A percentile compares a stretch with the other conserved stretches of the same genome.
These are phyloP conservation scores for Coemansia sp. DNA, from an alignment of 192 early-diverging fungal genomes.

Conservation along the genomic window DNA sequence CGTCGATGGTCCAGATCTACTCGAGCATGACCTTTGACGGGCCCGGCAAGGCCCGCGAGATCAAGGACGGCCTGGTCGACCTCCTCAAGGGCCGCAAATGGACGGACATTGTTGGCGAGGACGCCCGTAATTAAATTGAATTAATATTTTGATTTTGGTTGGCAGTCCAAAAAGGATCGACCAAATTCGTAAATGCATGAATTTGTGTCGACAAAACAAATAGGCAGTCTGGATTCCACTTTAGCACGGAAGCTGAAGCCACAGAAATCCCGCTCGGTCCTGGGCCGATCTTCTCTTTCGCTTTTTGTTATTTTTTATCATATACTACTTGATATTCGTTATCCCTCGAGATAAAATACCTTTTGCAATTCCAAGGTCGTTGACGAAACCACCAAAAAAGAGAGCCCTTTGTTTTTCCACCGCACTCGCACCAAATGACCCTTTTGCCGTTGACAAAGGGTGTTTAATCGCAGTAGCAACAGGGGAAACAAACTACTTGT, in stretches of 20 bases:
- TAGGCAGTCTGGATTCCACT: not conserved
- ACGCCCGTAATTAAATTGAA: slow-evolving; percentile 9
- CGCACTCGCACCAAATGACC: too few relatives aligned
- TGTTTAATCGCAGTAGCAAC: too few relatives aligned
- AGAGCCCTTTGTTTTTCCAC: too few relatives aligned
- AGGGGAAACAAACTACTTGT: too few relatives aligned
- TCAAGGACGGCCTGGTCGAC: slow-evolving; percentile 74
- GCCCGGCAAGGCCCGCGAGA: slow-evolving; percentile 70
- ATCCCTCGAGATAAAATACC: too few relatives aligned
- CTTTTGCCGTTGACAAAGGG: too few relatives aligned
- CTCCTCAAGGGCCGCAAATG: slow-evolving; percentile 74
- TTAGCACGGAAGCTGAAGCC: not conserved
- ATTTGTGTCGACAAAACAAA: too few relatives aligned
- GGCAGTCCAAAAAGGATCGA: not conserved
- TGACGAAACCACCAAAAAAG: too few relatives aligned
- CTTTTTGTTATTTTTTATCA: not conserved
- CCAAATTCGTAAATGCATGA: too few relatives aligned
- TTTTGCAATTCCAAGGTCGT: too few relatives aligned
- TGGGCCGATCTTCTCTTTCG: not conserved
- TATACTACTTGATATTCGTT: too few relatives aligned
- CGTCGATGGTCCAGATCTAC: slow-evolving; percentile 79
- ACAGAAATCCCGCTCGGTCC: not conserved
- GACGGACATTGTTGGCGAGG: slow-evolving; percentile 55
- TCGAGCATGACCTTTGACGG: slow-evolving; percentile 74
- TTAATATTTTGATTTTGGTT: too few relatives aligned